Percentiles rank a stretch among this genome's conserved stretches.
These are phyloP conservation scores for Xerocomus spinulosus DNA, from an alignment of 768 basidiomycete species.

Conservation along the genomic window DNA sequence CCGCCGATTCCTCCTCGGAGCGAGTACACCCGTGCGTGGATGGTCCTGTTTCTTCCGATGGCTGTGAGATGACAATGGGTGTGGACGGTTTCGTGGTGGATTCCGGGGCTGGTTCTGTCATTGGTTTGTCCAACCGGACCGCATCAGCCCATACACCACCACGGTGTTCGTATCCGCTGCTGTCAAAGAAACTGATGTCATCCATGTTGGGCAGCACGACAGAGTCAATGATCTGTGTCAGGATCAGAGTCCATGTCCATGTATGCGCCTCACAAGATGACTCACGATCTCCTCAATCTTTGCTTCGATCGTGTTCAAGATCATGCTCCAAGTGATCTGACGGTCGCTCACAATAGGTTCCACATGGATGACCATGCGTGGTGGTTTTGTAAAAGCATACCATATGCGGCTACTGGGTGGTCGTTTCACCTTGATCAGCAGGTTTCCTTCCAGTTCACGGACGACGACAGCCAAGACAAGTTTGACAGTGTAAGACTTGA, in stretches of 20 bases:
- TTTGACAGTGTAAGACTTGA: slow-evolving; percentile 88
- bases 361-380: slow-evolving; percentile 83
- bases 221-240: slow-evolving; percentile 81
- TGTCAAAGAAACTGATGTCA: slow-evolving; percentile 95
- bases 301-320: slow-evolving; percentile 84
- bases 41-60: slow-evolving; percentile 34
- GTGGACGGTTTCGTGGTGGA: slow-evolving; percentile 1
- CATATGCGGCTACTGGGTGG: slow-evolving; percentile 94
- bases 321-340: slow-evolving; percentile 92
- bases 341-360: slow-evolving; percentile 93
- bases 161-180: slow-evolving; percentile 52
- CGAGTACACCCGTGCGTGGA: slow-evolving; percentile 19
- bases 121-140: slow-evolving; percentile 37
- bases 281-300: slow-evolving; percentile 81
- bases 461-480: slow-evolving; percentile 85
- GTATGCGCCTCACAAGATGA: slow-evolving; percentile 14
- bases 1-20: slow-evolving; percentile 28
- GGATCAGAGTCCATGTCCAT: slow-evolving; percentile 61
- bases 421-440: slow-evolving; percentile 86
- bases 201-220: slow-evolving; percentile 98
- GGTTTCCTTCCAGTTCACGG: slow-evolving; percentile 86
- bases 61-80: slow-evolving; percentile 25
- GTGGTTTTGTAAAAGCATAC: slow-evolving; percentile 87
- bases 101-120: slow-evolving; percentile 11
- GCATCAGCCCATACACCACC: slow-evolving; percentile 92